These are phyloP conservation scores for Cunninghamia lanceolata DNA, from an alignment of 75 land plant genomes.

Conservation along the genomic window DNA sequence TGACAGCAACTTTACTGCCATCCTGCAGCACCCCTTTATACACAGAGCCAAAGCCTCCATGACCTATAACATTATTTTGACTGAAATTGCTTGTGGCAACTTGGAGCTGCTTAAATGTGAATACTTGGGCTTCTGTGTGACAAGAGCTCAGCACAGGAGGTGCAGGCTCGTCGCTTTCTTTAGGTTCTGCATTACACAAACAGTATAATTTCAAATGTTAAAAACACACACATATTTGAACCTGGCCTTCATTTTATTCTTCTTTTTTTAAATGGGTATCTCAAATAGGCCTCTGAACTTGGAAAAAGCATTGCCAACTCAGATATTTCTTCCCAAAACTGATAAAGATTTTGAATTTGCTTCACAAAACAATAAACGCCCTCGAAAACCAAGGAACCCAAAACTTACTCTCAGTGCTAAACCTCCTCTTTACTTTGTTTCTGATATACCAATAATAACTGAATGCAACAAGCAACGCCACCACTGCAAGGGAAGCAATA, in stretches of 20 bases:
- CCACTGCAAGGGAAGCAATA: slow-evolving; percentile 48
- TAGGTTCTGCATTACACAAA: not conserved
- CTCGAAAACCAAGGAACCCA: not conserved
- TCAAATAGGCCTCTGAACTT: not conserved
- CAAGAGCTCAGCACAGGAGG: slow-evolving; percentile 5
- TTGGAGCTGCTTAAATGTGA: slow-evolving; percentile 75
- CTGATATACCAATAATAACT: slow-evolving; percentile 68
- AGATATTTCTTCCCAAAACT: not conserved
- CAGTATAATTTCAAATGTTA: not conserved
- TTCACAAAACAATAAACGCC: not conserved
- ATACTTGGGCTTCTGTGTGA: slow-evolving; percentile 53
- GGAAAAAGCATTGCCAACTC: not conserved
- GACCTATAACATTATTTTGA: slow-evolving; percentile 64
- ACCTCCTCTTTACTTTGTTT: slow-evolving; percentile 43
- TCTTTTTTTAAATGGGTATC: not conserved
- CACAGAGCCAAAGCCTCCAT: slow-evolving; percentile 74
- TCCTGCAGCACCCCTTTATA: slow-evolving; percentile 62
- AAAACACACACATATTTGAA: not conserved
- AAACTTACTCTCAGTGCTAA: slow-evolving; percentile 14
- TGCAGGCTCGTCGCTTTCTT: not conserved
- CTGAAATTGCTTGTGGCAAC: slow-evolving; percentile 64
- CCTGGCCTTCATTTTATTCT: not conserved
- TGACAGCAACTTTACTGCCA: slow-evolving; percentile 68
- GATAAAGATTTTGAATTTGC: not conserved
- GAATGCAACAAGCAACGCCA: slow-evolving; percentile 62